Evolutionary conservation across 345 rosid species (phyloP).

Genomic region (Laguncularia racemosa): DNA sequence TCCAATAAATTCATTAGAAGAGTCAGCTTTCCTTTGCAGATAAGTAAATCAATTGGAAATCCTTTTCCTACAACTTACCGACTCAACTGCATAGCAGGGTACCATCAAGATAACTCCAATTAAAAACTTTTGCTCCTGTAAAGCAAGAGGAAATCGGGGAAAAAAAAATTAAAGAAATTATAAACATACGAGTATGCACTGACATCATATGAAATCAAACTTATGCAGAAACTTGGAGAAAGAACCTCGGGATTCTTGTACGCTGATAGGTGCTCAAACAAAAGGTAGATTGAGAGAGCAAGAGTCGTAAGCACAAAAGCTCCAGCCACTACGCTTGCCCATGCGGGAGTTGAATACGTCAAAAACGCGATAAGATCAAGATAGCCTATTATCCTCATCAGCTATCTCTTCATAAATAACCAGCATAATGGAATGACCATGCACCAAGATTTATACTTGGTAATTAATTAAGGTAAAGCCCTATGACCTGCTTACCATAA

Average conservation of each 20-base stretch:
- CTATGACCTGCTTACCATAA: not conserved
- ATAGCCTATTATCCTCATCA: conserved; percentile 24
- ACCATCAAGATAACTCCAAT: conserved; percentile 98
- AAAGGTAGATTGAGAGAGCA: conserved; percentile 67
- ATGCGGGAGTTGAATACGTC: conserved; percentile 50
- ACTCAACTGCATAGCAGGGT: conserved; percentile 89
- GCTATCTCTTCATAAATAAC: conserved; percentile 15
- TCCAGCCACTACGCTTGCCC: conserved; percentile 68
- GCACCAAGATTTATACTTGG: conserved; percentile 1
- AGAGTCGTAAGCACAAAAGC: conserved; percentile 50
- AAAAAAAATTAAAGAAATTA: not conserved
- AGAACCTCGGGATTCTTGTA: conserved; percentile 96
- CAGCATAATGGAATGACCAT: conserved; percentile 23
- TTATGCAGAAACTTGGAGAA: not conserved
- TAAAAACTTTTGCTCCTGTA: conserved; percentile 93
- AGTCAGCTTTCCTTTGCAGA: no score
- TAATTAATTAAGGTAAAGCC: not conserved
- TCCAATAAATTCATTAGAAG: no score
- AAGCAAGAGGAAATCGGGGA: conserved; percentile 4
- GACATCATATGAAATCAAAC: no score
- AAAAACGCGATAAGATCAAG: conserved; percentile 15
- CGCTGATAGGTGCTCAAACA: conserved; percentile 88
- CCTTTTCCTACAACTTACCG: conserved; percentile 42
- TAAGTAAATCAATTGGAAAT: not conserved
- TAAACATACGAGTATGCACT: not conserved